Evolutionary conservation across 2,329 filamentous ascomycete genomes (phyloP).

Genomic region (Aquanectria penicillioides): DNA sequence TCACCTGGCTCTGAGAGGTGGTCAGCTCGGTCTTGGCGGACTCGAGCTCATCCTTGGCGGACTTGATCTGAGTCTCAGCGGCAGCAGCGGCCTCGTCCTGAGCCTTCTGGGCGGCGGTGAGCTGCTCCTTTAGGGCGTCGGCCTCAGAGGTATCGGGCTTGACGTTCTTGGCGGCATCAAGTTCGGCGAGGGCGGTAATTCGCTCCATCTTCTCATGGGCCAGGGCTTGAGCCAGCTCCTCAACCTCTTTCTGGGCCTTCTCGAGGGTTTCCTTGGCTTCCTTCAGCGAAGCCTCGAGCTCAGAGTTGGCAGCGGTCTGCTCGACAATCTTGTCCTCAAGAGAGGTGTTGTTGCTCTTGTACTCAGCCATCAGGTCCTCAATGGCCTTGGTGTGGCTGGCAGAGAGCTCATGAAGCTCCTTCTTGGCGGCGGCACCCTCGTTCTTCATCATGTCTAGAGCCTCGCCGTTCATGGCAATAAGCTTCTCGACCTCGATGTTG

Average conservation of each 20-base stretch:
- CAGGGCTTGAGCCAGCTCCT: constrained; percentile 62
- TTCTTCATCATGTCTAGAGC: constrained; percentile 53
- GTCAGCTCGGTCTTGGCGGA: constrained; percentile 47
- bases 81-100: constrained; percentile 56
- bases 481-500: constrained; percentile 58
- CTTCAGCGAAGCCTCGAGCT: constrained; percentile 50
- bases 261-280: constrained; percentile 54
- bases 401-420: constrained; percentile 56
- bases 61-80: constrained; percentile 46
- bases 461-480: constrained; percentile 55
- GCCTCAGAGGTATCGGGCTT: constrained; percentile 65
- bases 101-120: constrained; percentile 58
- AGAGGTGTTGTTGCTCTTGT: constrained; percentile 46
- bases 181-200: constrained; percentile 67
- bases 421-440: constrained; percentile 49
- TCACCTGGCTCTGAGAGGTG: constrained; percentile 47
- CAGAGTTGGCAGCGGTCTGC: constrained; percentile 48
- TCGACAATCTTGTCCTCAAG: constrained; percentile 49
- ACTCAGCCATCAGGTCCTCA: constrained; percentile 53
- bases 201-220: constrained; percentile 70
- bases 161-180: constrained; percentile 66
- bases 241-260: constrained; percentile 59
- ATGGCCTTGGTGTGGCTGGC: constrained; percentile 50
- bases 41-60: constrained; percentile 50
- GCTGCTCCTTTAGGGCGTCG: constrained; percentile 62